Evolutionary conservation across 208 protist genomes (phyloP), one percentile per base, ranked within the genome.

Genomic region (Acanthamoeba polyphaga): DNA sequence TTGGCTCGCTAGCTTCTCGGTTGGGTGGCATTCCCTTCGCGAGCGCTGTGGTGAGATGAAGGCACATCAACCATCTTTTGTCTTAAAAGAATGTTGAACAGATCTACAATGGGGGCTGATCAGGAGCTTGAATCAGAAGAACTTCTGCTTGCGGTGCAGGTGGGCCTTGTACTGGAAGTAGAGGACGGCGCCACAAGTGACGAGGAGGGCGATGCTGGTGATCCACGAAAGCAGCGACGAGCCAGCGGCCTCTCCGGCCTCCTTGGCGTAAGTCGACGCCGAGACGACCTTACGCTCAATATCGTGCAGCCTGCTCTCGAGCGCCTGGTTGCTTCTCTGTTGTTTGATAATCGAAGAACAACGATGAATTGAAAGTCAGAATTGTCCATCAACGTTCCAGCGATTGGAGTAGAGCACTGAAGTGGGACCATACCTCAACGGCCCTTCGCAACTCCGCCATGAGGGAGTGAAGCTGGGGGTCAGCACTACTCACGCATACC

Each of bases 141-240:
- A 76, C 34, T 76, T 76, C 13, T 43, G 68, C 68, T 76, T 76
- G 29, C 68, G 27, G 68, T 76, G 68, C 22, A 76, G 68, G 68
- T 76, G 68, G 19, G 68, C 68, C 68, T 76, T 32, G 68, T 43
- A 76, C 68, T 76, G 68, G 68, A 76, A 76, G 68, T 43, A 76
- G 29, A 76, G 29, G n/a, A 76, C 68, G 34, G 68, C 68, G 5
- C 13, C 68, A n/a, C 68, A 46, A 9, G n/a, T 46, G 34, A 34
- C 68, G 10, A 76, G 27, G 27, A 76, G 34, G 68, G 12, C 27
- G 68, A 76, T 29, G 68, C 27, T 24, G 68, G 68, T 76, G 68
- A 76, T 7, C 68, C 10, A 17, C 29, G 68, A 43, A 0, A 76
- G 29, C 29, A 76, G 4, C 27, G 68, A 76, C n/a, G 68, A 76